Evolutionary conservation across 208 protist species (phyloP), one percentile per base, ranked within the genome.

Genomic region (Leishmania gerbilli): DNA sequence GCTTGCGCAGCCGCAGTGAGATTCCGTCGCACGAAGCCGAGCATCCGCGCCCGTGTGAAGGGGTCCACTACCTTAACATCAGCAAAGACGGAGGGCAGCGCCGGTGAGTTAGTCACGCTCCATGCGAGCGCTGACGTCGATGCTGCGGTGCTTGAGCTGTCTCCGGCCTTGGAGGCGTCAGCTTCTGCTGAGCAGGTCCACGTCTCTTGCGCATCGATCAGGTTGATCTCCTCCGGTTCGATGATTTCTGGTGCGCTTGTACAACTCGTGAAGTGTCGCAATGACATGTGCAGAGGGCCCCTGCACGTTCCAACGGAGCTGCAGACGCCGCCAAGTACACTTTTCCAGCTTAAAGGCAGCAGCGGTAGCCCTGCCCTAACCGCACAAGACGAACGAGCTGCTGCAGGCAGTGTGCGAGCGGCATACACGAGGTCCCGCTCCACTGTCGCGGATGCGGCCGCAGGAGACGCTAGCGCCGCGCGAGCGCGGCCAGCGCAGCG

Each of bases 1-100:
- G 45, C 24, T 19, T n/a, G 53, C 1, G 62, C 75, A 24, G 74
- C 56, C 21, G 84, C 80, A 31, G 79, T 42, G 81, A 60, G 80
- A 79, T 96, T 90, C 13, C 93, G 93, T 69, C 95, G 94, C n/a
- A 96, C 81, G 56, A 98, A 96, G 71, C 89, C 93, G 21, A 96
- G 80, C 60, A 98, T 91, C 0, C 93, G 90, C 15, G 93, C 88
- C 7, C 93, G 90, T 2, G 93, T 88, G 82, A 95, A 98, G 24
- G 42, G n/a, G 72, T 87, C 84, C 0, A 89, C 42, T 8, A 75
- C 74, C 13, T 82, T 69, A 19, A 90, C 86, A 56, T 87, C 83
- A 4, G 71, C 64, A 64, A 92, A 86, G 47, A 62, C 42, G n/a
- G 71, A 56, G 37, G 83, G 87, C n/a, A 88, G 45, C 6, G 49